Percentiles rank a stretch among this genome's conserved stretches.
phyloP scores from a whole-genome alignment of 768 basidiomycete genomes.

The Strobilomyces dryophilus region DNA sequence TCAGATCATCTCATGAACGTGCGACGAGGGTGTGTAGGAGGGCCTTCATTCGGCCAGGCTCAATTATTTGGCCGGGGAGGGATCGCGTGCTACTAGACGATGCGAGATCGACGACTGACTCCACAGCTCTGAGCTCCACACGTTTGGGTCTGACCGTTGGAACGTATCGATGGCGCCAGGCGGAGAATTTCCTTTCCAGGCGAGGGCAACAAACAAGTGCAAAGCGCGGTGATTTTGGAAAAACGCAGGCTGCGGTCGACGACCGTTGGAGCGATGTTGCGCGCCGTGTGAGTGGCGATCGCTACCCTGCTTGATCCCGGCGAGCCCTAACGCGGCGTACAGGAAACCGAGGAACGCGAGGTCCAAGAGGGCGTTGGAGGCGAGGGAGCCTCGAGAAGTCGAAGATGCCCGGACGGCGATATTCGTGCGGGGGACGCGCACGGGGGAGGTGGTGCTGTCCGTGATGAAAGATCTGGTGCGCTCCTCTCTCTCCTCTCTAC shows the following conservation, averaged over 20 bases:
- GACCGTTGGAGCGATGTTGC: conserved; percentile 18
- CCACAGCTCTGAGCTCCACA: too few species aligned
- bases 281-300: conserved; percentile 31
- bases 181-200: too few species aligned
- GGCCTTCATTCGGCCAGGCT: too few species aligned
- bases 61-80: too few species aligned
- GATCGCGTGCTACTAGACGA: too few species aligned
- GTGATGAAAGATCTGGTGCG: conserved; percentile 90
- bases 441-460: conserved; percentile 71
- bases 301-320: too few species aligned
- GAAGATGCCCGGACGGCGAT: conserved; percentile 85
- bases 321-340: background rate
- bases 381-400: conserved; percentile 83
- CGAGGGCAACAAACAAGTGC: background rate
- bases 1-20: too few species aligned
- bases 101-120: too few species aligned
- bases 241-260: background rate
- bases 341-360: conserved; percentile 96
- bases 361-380: conserved; percentile 84
- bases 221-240: background rate
- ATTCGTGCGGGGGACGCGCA: conserved; percentile 86
- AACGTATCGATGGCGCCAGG: too few species aligned
- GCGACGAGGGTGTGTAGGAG: too few species aligned
- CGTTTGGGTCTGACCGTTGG: too few species aligned
- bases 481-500: background rate